A percentile compares a stretch with the other conserved stretches of the same genome.
These are phyloP conservation scores for Fusarium algeriense DNA, from an alignment of 2,329 filamentous ascomycete genomes.

Conservation along the genomic window DNA sequence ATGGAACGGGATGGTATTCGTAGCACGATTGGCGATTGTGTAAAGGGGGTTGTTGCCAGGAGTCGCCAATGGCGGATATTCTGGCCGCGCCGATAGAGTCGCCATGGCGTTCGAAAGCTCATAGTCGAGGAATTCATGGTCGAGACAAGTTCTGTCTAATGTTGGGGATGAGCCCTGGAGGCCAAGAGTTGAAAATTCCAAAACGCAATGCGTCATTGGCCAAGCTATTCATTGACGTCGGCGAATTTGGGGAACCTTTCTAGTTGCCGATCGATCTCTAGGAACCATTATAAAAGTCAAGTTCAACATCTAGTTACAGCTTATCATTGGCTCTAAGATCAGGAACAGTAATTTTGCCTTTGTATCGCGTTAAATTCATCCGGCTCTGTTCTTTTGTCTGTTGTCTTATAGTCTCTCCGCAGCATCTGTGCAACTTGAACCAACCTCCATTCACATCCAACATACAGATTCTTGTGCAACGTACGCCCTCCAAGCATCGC, in stretches of 20 bases:
- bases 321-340: neutral
- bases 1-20: constrained; percentile 38
- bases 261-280: constrained; percentile 25
- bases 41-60: neutral
- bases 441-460: neutral
- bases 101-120: constrained; percentile 52
- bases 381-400: neutral
- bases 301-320: neutral
- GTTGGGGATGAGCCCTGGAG: constrained; percentile 21
- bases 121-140: constrained; percentile 42
- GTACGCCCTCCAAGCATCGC: too few species aligned
- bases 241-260: constrained; percentile 6
- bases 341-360: neutral
- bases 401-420: neutral
- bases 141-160: constrained; percentile 18
- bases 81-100: constrained; percentile 43
- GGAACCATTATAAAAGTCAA: constrained; percentile 6
- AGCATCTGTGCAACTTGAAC: neutral
- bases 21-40: constrained; percentile 16
- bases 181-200: constrained; percentile 34
- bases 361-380: neutral
- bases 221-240: constrained; percentile 19
- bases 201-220: constrained; percentile 45
- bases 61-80: constrained; percentile 37
- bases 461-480: too few species aligned